Base-by-base conservation (phyloP, 2,329 filamentous ascomycete genomes). In the Colletotrichum orchidophilum region DNA sequence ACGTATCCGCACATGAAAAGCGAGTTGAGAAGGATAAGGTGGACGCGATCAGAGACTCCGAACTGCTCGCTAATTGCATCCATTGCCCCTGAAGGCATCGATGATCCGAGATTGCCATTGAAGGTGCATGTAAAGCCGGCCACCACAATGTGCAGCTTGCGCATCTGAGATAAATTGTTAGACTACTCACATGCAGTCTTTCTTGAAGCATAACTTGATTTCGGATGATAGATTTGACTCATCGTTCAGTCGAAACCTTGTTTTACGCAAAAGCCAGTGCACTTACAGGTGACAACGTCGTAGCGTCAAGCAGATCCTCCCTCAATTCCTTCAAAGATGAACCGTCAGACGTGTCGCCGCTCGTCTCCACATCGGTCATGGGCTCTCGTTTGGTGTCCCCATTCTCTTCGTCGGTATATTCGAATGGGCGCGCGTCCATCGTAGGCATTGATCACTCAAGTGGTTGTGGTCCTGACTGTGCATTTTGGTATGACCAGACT, bases 111-210 rank as follows among this genome's bases (percentile, higher is more conserved):
- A 71, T 81, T 81, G 31, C 80, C 78, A 26, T 80, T 81, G 70
- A 81, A 79, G 11, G 79, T 81, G 63, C 79, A 81, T 2, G 77
- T 80, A 68, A 81, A 80, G 26, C 80, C 80, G 24, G 79, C 79
- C 11, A 80, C 66, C 57, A 81, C 71, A 55, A 81, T 77, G 72
- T 80, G 79, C 6, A 80, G 61, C 63, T 81, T 81, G 57, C 76
- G 76, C 18, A 66, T 35, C 76, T 78, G n/a, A 7, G 21, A 13
- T 7, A 35, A 13, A 1, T n/a, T 2, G 15, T 62, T 13, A 52
- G 21, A 15, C 13, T n/a, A n/a, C n/a, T n/a, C 3, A 11, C 31
- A 33, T 9, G 31, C 12, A 33, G 31, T 33, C 31, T 33, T 33
- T 7, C 8, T 11, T 15, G 12, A 31, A 9, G 9, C 12, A 6